Conservation (phyloP, 2,329 filamentous ascomycete species). For the Arthrobotrys conoides region DNA sequence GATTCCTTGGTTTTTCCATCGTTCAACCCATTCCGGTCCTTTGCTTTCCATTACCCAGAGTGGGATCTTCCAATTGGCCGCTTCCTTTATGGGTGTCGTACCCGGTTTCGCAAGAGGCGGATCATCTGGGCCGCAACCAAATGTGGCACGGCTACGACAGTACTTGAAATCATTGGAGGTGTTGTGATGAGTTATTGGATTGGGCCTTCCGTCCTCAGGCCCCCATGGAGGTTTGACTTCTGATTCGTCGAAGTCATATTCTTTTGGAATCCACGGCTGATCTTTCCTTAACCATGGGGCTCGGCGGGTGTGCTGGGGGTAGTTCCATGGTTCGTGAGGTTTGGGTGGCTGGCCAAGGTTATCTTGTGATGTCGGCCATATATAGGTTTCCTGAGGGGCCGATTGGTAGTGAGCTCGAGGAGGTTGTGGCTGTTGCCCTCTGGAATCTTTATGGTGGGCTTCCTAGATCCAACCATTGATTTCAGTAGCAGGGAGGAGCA, state of each 20-base stretch:
- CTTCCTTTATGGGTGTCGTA: background rate
- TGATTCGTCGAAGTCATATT: no score
- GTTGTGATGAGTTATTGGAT: no score
- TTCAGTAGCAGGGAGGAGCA: background rate
- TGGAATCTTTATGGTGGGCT: background rate
- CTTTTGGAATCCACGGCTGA: background rate
- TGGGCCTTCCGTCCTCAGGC: no score
- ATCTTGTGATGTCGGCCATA: background rate
- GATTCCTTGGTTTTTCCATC: constrained; percentile 17
- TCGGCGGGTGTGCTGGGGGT: no score
- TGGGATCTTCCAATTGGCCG: background rate
- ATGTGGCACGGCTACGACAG: background rate
- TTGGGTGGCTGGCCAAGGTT: no score
- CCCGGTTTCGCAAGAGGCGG: background rate
- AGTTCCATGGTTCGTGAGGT: no score
- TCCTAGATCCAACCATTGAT: constrained; percentile 30
- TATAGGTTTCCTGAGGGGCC: background rate
- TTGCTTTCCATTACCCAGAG: background rate
- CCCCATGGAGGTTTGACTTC: no score
- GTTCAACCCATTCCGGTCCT: constrained; percentile 23
- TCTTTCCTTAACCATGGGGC: background rate
- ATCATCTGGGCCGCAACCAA: constrained; percentile 10
- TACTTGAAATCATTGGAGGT: background rate
- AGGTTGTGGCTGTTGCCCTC: background rate
- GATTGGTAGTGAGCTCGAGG: background rate